phyloP scores from a whole-genome alignment of 2,329 filamentous ascomycete genomes.

The Ambrosiella cleistominuta region DNA sequence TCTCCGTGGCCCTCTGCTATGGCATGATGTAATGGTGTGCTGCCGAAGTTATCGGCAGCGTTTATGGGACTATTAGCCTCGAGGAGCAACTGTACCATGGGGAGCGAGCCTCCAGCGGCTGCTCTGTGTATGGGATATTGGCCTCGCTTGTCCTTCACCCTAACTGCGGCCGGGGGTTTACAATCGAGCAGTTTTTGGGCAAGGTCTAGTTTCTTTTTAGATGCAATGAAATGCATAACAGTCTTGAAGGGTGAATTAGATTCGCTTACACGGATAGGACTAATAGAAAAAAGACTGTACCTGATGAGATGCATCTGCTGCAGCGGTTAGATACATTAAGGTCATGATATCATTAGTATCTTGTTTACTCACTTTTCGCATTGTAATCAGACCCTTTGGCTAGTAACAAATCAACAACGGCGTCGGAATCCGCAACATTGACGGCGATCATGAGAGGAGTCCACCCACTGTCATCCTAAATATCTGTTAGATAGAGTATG shows the following conservation, averaged over 20 bases:
- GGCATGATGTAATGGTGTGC: slow-evolving; percentile 80
- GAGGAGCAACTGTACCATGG: slow-evolving; percentile 66
- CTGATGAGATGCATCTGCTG: slow-evolving; percentile 47
- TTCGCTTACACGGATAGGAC: background rate
- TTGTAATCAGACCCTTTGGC: slow-evolving; percentile 55
- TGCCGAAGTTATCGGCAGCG: slow-evolving; percentile 63
- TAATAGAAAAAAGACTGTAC: slow-evolving; percentile 20
- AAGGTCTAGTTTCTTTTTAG: slow-evolving; percentile 71
- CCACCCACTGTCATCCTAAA: slow-evolving; percentile 60
- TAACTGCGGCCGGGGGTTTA: slow-evolving; percentile 52
- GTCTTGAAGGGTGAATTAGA: slow-evolving; percentile 34
- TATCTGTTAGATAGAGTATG: too few species aligned
- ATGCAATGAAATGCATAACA: slow-evolving; percentile 77
- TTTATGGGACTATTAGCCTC: slow-evolving; percentile 66
- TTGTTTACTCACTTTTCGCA: slow-evolving; percentile 40
- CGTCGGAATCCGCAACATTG: slow-evolving; percentile 54
- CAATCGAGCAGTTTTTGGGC: slow-evolving; percentile 59
- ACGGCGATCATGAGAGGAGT: slow-evolving; percentile 70
- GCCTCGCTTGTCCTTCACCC: slow-evolving; percentile 70
- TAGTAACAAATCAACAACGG: slow-evolving; percentile 49
- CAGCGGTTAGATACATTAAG: background rate
- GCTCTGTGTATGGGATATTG: slow-evolving; percentile 84
- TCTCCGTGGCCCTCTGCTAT: slow-evolving; percentile 66
- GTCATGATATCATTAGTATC: background rate
- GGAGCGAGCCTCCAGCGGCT: slow-evolving; percentile 74